These are phyloP conservation scores for Pseudognaphalium luteoalbum DNA, from an alignment of 129 eudicot species.

Conservation along the genomic window DNA sequence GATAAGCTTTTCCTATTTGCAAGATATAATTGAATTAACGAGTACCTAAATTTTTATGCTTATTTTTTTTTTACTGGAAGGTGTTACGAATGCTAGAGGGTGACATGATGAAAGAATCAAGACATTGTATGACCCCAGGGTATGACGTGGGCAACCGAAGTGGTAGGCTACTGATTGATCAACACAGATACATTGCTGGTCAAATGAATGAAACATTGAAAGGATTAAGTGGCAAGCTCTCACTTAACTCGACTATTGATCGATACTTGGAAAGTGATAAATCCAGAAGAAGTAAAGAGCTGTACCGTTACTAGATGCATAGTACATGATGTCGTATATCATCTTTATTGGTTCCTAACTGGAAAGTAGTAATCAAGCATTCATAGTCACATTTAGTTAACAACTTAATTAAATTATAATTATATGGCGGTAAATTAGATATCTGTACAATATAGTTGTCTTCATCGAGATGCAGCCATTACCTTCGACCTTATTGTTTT, in stretches of 20 bases:
- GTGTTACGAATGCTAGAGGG: slow-evolving; percentile 95
- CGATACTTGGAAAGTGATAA: slow-evolving; percentile 42
- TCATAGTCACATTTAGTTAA: slow-evolving; percentile 12
- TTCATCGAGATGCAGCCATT: neutral
- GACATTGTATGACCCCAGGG: slow-evolving; percentile 49
- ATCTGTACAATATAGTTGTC: slow-evolving; percentile 11
- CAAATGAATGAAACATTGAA: slow-evolving; percentile 39
- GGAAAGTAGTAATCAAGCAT: slow-evolving; percentile 38
- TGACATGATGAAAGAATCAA: slow-evolving; percentile 63
- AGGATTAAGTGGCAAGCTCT: slow-evolving; percentile 43
- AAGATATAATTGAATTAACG: neutral
- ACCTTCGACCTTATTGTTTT: too few species aligned
- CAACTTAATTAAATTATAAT: neutral
- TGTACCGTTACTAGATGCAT: slow-evolving; percentile 15
- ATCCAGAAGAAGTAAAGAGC: neutral
- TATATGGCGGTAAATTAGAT: slow-evolving; percentile 1
- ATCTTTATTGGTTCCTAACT: slow-evolving; percentile 14
- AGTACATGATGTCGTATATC: neutral
- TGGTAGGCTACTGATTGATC: slow-evolving; percentile 57
- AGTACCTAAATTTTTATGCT: neutral
- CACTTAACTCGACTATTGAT: slow-evolving; percentile 33
- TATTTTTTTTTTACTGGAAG: slow-evolving; percentile 42
- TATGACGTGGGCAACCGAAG: slow-evolving; percentile 66
- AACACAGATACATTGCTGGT: slow-evolving; percentile 35
- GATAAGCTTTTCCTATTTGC: too few species aligned